These are phyloP conservation scores for Geoglossum cookeanum DNA, from an alignment of 2,329 filamentous ascomycete genomes.

Conservation along the genomic window DNA sequence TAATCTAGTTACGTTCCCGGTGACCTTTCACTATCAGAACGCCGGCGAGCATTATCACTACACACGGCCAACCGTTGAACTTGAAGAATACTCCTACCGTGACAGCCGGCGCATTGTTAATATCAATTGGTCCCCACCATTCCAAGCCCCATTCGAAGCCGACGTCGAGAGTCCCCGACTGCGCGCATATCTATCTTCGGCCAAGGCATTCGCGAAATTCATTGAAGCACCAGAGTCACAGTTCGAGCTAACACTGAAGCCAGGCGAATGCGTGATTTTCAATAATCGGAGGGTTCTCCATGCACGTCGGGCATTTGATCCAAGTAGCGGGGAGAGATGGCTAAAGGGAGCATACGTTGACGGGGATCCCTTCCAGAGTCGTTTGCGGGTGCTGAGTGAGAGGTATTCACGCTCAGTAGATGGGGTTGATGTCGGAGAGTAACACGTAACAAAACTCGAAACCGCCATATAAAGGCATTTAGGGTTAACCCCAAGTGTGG, in stretches of 20 bases:
- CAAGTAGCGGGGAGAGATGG: constrained; percentile 49
- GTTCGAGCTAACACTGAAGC: constrained; percentile 52
- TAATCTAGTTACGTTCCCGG: constrained; percentile 23
- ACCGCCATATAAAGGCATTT: not conserved
- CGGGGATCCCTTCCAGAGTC: constrained; percentile 31
- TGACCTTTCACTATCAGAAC: constrained; percentile 51
- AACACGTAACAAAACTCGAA: not conserved
- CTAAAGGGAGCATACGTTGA: constrained; percentile 72
- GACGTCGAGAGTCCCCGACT: constrained; percentile 8
- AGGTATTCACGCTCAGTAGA: not conserved
- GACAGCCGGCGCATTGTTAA: constrained; percentile 16
- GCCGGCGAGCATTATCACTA: constrained; percentile 43
- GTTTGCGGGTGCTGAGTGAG: not conserved
- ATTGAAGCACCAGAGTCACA: constrained; percentile 32
- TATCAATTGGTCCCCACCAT: constrained; percentile 61
- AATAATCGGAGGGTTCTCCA: constrained; percentile 76
- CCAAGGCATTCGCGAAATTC: constrained; percentile 23
- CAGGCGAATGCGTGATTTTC: constrained; percentile 85
- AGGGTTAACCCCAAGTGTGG: not conserved
- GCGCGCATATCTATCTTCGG: constrained; percentile 1
- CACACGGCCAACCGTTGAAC: constrained; percentile 35
- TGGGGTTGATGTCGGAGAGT: not conserved
- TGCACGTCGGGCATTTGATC: constrained; percentile 58
- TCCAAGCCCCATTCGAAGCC: constrained; percentile 40
- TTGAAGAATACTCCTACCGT: constrained; percentile 9